phyloP scores from a whole-genome alignment of 2,329 filamentous ascomycete genomes.

The Zelopaecilomyces penicillatus region DNA sequence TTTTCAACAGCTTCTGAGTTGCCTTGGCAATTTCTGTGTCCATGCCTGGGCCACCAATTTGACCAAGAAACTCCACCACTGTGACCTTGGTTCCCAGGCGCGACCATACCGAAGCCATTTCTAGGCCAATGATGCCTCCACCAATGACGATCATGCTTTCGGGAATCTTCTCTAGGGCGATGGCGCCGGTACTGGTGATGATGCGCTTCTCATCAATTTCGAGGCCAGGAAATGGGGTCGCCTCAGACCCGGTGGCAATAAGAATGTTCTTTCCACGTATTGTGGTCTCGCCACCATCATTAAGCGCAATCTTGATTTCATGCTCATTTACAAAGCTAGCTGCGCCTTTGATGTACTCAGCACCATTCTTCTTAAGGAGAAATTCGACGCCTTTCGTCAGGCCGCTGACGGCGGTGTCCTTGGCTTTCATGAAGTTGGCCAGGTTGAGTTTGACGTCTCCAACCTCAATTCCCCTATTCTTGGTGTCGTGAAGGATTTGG shows the following conservation, averaged over 20 bases:
- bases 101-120: conserved; percentile 98
- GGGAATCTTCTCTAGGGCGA: conserved; percentile 81
- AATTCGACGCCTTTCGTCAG: conserved; percentile 98
- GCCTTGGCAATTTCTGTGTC: conserved; percentile 87
- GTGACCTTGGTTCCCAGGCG: conserved; percentile 89
- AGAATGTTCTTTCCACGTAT: conserved; percentile 93
- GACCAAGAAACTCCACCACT: conserved; percentile 89
- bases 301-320: conserved; percentile 82
- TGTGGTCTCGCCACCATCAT: conserved; percentile 84
- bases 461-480: conserved; percentile 94
- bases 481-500: conserved; percentile 92
- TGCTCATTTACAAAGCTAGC: conserved; percentile 82
- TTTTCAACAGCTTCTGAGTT: conserved; percentile 84
- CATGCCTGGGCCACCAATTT: conserved; percentile 98
- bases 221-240: conserved; percentile 91
- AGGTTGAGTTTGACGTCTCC: conserved; percentile 96
- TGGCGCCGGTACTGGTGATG: conserved; percentile 90
- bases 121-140: conserved; percentile 95
- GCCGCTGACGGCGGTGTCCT: conserved; percentile 80
- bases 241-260: conserved; percentile 91
- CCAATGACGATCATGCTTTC: conserved; percentile 97
- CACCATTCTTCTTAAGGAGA: conserved; percentile 97
- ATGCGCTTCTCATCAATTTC: conserved; percentile 97
- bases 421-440: conserved; percentile 94
- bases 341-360: conserved; percentile 94